Conservation (phyloP, 208 protist species). For the Crithidia fasciculata region DNA sequence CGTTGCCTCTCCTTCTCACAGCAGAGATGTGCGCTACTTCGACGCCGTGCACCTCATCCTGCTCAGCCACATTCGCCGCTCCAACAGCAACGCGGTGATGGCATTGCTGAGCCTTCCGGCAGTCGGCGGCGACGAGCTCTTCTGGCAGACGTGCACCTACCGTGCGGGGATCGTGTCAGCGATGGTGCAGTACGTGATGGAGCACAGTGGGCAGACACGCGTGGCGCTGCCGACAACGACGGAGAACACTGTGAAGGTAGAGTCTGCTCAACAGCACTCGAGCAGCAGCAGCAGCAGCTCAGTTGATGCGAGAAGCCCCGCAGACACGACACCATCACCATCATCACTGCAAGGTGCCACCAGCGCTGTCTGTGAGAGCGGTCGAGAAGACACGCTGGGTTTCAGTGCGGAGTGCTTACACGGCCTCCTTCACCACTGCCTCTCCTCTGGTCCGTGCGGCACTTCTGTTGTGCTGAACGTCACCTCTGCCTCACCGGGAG, state of each 20-base stretch:
- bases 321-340: neutral
- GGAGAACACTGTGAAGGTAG: neutral
- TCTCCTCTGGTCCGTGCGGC: neutral
- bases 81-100: conserved; percentile 48
- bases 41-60: conserved; percentile 69
- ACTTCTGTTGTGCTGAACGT: neutral
- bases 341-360: neutral
- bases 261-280: neutral
- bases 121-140: conserved; percentile 52
- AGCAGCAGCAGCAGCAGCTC: too few relatives aligned
- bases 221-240: neutral
- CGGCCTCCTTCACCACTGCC: conserved; percentile 29
- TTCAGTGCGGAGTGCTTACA: neutral
- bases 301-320: neutral
- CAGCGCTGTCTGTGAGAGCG: too few relatives aligned
- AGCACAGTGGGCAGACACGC: conserved; percentile 20
- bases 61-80: conserved; percentile 49
- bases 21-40: conserved; percentile 40
- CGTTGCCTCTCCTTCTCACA: too few relatives aligned
- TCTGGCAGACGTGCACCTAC: conserved; percentile 83
- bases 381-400: too few relatives aligned
- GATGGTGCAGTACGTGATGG: conserved; percentile 39
- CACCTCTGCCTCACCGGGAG: too few relatives aligned
- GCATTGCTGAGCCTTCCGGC: conserved; percentile 43
- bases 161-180: conserved; percentile 56